A percentile compares a stretch with the other conserved stretches of the same genome.
Evolutionary conservation across 176 grass and related monocot genomes (phyloP).

Genomic region (Chrysopogon serrulatus): DNA sequence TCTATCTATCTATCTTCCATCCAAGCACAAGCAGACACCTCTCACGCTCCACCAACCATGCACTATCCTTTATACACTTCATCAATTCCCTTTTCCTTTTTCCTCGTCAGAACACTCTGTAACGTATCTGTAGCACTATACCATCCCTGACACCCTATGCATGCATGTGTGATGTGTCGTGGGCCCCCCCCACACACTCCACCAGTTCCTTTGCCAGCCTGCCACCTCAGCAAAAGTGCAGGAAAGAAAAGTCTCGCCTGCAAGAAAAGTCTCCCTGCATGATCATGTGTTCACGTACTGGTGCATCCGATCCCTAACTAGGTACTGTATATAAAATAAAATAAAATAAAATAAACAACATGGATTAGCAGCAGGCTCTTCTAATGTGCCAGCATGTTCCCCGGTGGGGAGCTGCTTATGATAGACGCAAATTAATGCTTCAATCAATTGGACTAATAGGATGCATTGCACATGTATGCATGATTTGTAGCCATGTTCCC

Average conservation of each 20-base stretch:
- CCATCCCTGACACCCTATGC: not conserved
- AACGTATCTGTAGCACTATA: not conserved
- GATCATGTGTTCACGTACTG: no score
- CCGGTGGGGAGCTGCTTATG: conserved; percentile 26
- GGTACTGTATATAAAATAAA: no score
- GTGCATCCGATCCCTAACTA: no score
- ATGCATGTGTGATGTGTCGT: not conserved
- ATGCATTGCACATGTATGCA: conserved; percentile 22
- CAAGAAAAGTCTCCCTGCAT: not conserved
- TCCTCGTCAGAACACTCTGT: conserved; percentile 51
- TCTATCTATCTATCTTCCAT: not conserved
- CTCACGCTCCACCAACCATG: conserved; percentile 14
- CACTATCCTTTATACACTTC: not conserved
- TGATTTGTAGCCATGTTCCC: conserved; percentile 31
- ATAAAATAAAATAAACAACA: no score
- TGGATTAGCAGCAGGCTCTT: not conserved
- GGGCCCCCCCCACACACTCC: not conserved
- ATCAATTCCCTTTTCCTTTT: not conserved
- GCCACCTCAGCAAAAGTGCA: conserved; percentile 33
- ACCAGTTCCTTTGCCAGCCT: not conserved
- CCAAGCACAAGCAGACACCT: not conserved
- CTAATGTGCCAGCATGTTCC: conserved; percentile 36
- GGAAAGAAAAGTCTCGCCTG: not conserved
- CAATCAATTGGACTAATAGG: conserved; percentile 1
- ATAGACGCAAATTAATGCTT: not conserved